Evolutionary conservation across 495 filamentous ascomycete species (phyloP), one percentile per base, ranked within the genome.

Genomic region (Chaetomidium leptoderma): DNA sequence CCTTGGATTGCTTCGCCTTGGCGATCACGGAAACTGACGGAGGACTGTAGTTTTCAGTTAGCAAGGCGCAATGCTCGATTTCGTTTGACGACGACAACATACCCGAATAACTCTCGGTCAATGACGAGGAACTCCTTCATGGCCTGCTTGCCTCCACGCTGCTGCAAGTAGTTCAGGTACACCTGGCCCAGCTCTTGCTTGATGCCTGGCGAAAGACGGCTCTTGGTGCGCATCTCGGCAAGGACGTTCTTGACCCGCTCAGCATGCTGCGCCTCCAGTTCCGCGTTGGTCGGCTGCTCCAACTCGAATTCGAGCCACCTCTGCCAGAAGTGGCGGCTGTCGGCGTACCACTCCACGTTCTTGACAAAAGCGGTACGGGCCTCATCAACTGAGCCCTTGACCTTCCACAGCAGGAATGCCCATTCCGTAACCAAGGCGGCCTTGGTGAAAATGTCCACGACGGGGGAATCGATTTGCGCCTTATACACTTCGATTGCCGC

Each of bases 301-400:
- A 95, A 76, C 76, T 99, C 93, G 61, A 99, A 96, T 50, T 84
- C 75, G 11, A 97, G 80, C 72, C 89, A 99, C 68, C 85, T 88
- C 55, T 84, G 79, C 92, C 92, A 97, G 81, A 99, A 99, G 23
- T 86, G 79, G n/a, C 83, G 81, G 65, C 90, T 95, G 63, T 92
- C 89, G 16, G 87, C 78, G 70, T 95, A 96, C 78, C 85, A 89
- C 61, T 91, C 84, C 50, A 89, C 80, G 64, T 95, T 90, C 65
- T 84, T 86, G 59, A 87, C 75, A 75, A 88, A 99, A 0, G 96
- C 86, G 49, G 87, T 80, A 9, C 95, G 87, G 26, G 93, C 92
- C 65, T 93, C 92, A 32, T 92, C 89, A 11, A 84, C 76, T 0
- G 84, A 85, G 8, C 91, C 92, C 75, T 93, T 91, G 68, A 91